Base-by-base conservation (phyloP, 2,329 filamentous ascomycete species). In the Apiospora saccharicola region DNA sequence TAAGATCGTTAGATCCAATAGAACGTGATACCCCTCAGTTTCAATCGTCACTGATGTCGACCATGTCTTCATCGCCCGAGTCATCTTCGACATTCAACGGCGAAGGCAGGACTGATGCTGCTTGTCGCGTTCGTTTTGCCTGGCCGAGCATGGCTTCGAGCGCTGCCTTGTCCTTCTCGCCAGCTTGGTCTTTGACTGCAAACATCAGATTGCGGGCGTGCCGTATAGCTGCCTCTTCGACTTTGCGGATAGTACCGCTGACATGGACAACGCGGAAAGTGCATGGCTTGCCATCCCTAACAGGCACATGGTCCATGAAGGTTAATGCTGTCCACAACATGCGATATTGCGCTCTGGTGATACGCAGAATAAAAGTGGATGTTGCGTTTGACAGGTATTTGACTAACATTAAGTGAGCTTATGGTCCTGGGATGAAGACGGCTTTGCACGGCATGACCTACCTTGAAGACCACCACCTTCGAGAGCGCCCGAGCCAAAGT, bases 321-420 rank as follows among this genome's bases (percentile, higher is more conserved):
- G 94, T 94, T 70, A 99, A 85, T 0, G 95, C 94, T 0, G 95
- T 92, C 96, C 96, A 99, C 5, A 98, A 91, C 74, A 98, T 89
- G 67, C 94, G 90, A 81, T 95, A 97, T 76, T 97, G 92, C 22
- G 91, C 90, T 72, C 96, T 91, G 3, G 94, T 90, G 75, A 95
- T 94, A 74, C 93, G 90, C 51, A 99, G 86, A 73, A 99, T 99
- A 71, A 96, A 94, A 0, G 96, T 99, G 7, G 94, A 97, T 0
- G 96, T 99, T n/a, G 95, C 93, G 4, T 91, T 87, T 0, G 95
- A 98, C 70, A 97, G 88, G 81, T 99, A 99, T 86, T 98, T 98
- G 70, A 99, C 94, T 96, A 75, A 72, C 19, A 44, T 51, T 43
- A 46, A 30, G 75, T 82, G 72, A 82, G 77, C 71, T 57, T 57